Percentiles rank a stretch among this genome's conserved stretches.
Conservation (phyloP, 1,284 basidiomycete species). For the Grifola frondosa region DNA sequence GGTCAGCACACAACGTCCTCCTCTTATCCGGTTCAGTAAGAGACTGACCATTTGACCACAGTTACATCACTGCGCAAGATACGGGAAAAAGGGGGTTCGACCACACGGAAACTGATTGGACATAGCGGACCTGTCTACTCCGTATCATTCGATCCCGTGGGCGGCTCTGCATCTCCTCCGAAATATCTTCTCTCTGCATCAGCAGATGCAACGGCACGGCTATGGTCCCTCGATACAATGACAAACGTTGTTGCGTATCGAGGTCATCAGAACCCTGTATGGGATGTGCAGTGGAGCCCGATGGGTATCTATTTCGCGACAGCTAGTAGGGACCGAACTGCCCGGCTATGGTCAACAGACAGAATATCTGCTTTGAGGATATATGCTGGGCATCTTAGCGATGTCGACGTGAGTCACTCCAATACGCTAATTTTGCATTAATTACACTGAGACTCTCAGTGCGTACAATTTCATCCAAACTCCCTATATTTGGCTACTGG, state of each 20-base stretch:
- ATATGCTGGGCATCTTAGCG: slow-evolving; percentile 95
- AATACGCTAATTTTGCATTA: too few species aligned
- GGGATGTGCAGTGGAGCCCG: slow-evolving; percentile 99
- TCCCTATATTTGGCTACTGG: slow-evolving; percentile 97
- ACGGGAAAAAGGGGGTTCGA: slow-evolving; percentile 75
- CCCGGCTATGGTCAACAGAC: slow-evolving; percentile 96
- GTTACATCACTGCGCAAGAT: slow-evolving; percentile 63
- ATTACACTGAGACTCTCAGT: slow-evolving; percentile 48
- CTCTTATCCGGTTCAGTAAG: background rate
- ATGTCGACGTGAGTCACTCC: slow-evolving; percentile 84
- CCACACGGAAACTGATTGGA: slow-evolving; percentile 91
- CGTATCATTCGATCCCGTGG: slow-evolving; percentile 89
- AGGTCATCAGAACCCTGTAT: slow-evolving; percentile 96
- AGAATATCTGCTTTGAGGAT: slow-evolving; percentile 84
- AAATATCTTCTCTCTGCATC: slow-evolving; percentile 89
- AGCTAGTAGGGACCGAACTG: slow-evolving; percentile 91
- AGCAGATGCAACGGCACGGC: slow-evolving; percentile 87
- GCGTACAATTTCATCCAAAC: slow-evolving; percentile 96
- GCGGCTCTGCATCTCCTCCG: slow-evolving; percentile 84
- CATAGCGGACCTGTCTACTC: slow-evolving; percentile 97
- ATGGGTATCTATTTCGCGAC: slow-evolving; percentile 99
- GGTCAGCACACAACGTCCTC: slow-evolving; percentile 43
- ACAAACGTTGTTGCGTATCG: slow-evolving; percentile 92
- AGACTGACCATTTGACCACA: slow-evolving; percentile 29
- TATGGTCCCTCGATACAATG: slow-evolving; percentile 97